Evolutionary conservation across 495 filamentous ascomycete genomes (phyloP).

Genomic region (Hypoxylon trugodes): DNA sequence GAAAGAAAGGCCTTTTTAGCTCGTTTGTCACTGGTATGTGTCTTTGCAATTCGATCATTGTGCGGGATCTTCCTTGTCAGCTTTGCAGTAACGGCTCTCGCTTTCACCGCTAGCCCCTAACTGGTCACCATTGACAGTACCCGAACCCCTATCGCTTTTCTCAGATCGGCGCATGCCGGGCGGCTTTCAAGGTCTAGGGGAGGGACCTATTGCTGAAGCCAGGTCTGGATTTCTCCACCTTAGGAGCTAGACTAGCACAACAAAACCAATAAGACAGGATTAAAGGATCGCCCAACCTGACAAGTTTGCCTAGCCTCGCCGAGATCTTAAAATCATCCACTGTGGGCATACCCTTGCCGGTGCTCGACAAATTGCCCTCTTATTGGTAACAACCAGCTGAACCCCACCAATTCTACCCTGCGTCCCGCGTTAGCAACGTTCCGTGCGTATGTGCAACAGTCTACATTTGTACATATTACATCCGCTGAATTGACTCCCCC

Average conservation of each 20-base stretch:
- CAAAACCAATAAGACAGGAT: slow-evolving; percentile 25
- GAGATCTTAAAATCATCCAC: slow-evolving; percentile 18
- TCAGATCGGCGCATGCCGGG: slow-evolving; percentile 5
- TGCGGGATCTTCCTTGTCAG: slow-evolving; percentile 32
- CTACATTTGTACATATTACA: slow-evolving; percentile 21
- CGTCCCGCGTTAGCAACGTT: slow-evolving; percentile 25
- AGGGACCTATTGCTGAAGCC: slow-evolving; percentile 32
- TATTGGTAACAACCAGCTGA: slow-evolving; percentile 26
- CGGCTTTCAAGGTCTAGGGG: slow-evolving; percentile 18
- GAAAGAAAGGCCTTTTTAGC: neutral
- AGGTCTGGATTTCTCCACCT: slow-evolving; percentile 30
- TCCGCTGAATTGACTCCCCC: slow-evolving; percentile 17
- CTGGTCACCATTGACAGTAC: slow-evolving; percentile 11
- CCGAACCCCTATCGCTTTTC: neutral
- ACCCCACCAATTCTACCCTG: slow-evolving; percentile 33
- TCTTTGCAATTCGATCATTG: slow-evolving; percentile 7
- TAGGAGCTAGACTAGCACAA: slow-evolving; percentile 15
- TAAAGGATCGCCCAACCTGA: slow-evolving; percentile 20
- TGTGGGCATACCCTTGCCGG: slow-evolving; percentile 17
- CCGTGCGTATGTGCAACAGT: slow-evolving; percentile 25
- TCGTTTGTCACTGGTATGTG: slow-evolving; percentile 12
- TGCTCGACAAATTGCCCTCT: slow-evolving; percentile 3
- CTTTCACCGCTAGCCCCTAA: slow-evolving; percentile 16
- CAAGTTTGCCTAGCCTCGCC: slow-evolving; percentile 33
- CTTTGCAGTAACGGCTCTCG: slow-evolving; percentile 11